Evolutionary conservation across 805 yeast species (phyloP).

Genomic region (Lipomyces sp.): DNA sequence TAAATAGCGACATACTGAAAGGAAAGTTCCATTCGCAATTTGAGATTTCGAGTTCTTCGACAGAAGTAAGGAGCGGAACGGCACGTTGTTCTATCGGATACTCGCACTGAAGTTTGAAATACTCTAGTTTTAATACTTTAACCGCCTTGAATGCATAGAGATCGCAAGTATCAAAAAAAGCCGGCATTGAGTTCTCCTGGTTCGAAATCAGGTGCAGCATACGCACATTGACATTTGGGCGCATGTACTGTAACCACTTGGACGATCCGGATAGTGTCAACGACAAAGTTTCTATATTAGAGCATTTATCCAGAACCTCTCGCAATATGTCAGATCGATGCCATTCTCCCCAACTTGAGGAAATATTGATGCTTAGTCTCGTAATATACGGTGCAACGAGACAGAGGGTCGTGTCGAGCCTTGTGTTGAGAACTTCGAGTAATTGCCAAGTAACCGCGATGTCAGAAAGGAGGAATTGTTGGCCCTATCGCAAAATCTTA

Average conservation of each 20-base stretch:
- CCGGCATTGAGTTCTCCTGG: constrained; percentile 13
- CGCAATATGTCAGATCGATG: constrained; percentile 21
- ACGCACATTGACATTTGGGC: constrained; percentile 9
- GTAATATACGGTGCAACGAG: constrained; percentile 17
- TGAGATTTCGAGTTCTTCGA: constrained; percentile 9
- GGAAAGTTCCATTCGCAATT: constrained; percentile 29
- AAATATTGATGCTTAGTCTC: constrained; percentile 13
- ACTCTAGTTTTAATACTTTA: constrained; percentile 11
- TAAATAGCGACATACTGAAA: constrained; percentile 21
- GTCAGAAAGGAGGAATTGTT: constrained; percentile 21
- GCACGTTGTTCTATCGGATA: constrained; percentile 20
- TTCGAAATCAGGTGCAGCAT: constrained; percentile 8
- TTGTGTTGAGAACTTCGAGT: constrained; percentile 12
- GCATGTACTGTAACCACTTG: constrained; percentile 23
- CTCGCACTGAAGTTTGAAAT: constrained; percentile 22
- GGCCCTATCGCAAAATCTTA: constrained; percentile 11
- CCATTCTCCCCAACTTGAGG: constrained; percentile 31
- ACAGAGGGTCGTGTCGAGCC: constrained; percentile 5
- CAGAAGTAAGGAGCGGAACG: constrained; percentile 11
- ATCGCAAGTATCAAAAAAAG: constrained; percentile 19
- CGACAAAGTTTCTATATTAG: constrained; percentile 5
- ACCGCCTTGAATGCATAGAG: constrained; percentile 19
- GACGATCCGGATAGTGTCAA: constrained; percentile 27
- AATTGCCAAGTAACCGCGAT: constrained; percentile 19
- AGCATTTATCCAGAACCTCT: constrained; percentile 11